A percentile compares a stretch with the other conserved stretches of the same genome.
phyloP scores from a whole-genome alignment of 2,329 filamentous ascomycete species.

The Colletotrichum falcatum region DNA sequence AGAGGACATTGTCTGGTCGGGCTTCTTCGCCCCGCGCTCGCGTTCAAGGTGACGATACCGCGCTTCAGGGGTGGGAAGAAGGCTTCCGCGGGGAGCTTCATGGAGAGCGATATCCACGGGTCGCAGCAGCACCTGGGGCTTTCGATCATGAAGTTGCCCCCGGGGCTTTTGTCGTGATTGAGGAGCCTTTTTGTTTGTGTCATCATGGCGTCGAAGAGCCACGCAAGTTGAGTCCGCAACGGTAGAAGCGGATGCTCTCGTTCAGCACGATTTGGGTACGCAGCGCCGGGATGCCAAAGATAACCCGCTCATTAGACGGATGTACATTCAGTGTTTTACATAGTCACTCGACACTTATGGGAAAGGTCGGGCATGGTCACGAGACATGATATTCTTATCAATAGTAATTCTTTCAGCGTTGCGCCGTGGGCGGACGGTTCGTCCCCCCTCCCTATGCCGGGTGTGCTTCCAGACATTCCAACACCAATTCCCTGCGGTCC shows the following conservation, averaged over 20 bases:
- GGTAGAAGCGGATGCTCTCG: neutral
- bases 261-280: neutral
- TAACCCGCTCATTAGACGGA: accelerated
- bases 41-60: slow-evolving; percentile 60
- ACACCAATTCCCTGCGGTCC: neutral
- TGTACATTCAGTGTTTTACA: neutral
- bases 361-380: neutral
- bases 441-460: too few relatives aligned
- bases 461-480: neutral
- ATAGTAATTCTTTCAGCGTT: neutral
- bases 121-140: slow-evolving; percentile 34
- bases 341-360: neutral
- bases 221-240: neutral
- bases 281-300: neutral
- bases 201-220: neutral
- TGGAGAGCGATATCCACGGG: slow-evolving; percentile 31
- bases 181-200: accelerated
- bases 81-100: slow-evolving; percentile 18
- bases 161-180: slow-evolving; percentile 37
- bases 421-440: neutral
- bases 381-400: neutral
- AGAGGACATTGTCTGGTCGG: slow-evolving; percentile 52
- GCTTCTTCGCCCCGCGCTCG: slow-evolving; percentile 60
- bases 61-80: slow-evolving; percentile 22
- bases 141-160: slow-evolving; percentile 12